Base-by-base conservation (phyloP, 2,329 filamentous ascomycete species). In the Botrytis pseudocinerea region DNA sequence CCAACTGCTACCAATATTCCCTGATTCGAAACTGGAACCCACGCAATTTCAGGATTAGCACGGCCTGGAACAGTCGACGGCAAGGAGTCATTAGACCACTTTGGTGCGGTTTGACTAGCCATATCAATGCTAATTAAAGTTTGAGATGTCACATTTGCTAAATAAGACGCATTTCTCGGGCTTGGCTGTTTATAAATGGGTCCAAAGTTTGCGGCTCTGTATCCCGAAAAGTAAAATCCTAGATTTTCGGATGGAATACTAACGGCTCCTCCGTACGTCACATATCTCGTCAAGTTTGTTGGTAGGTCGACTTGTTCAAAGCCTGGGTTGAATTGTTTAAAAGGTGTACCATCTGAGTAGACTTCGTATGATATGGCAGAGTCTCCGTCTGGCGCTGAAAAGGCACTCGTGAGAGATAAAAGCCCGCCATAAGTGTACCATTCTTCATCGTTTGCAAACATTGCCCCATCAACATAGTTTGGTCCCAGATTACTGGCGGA, bases 1-100 rank as follows among this genome's bases (percentile, higher is more conserved):
- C 92, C 93, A 0, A 97, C 83, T 4, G 92, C 92, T 0, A 97
- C 86, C 14, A 97, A 84, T 62, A 96, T 90, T 1, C 94, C 94
- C 77, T 94, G 85, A 25, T 87, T 83, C 4, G 93, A 92, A 62
- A 94, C 93, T 1, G 94, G 94, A 0, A 97, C 86, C 91, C 91
- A 94, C 0, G 92, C 89, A 1, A 92, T 83, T 73, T 92, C 90
- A 0, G 90, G 85, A 76, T 87, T 89, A 6, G 90, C 89, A 25
- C 92, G 87, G 0, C 87, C 87, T 7, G 83, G 80, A 10, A 91
- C 83, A 6, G 79, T 76, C 0, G 77, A 59, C 0, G 87, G 86
- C 4, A 93, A 79, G 0, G 88, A 87, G 1, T 69, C 75, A 76
- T 92, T 93, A 10, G 77, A 81, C 88, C 91, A 93, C 7, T 77